Evolutionary conservation across 2,329 filamentous ascomycete genomes (phyloP).

Genomic region (Clathrospora elynae): DNA sequence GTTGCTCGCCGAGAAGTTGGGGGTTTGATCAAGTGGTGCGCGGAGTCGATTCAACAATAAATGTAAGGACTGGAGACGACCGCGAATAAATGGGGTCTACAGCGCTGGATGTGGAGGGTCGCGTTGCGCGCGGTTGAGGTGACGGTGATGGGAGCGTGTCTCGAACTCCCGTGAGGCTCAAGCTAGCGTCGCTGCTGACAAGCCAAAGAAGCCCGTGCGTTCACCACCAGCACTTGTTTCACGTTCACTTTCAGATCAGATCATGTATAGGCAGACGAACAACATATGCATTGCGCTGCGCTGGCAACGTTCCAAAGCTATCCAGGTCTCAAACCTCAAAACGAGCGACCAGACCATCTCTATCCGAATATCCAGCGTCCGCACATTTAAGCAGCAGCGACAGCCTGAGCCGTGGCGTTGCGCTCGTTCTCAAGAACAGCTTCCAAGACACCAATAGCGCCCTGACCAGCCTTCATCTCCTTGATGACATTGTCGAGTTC

Average conservation of each 20-base stretch:
- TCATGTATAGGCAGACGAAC: slow-evolving; percentile 1
- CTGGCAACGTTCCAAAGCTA: slow-evolving; percentile 4
- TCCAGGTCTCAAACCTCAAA: slow-evolving; percentile 32
- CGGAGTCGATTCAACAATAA: slow-evolving; percentile 3
- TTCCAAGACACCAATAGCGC: slow-evolving; percentile 55
- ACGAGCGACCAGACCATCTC: slow-evolving; percentile 39
- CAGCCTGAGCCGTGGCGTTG: slow-evolving; percentile 50
- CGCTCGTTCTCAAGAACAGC: slow-evolving; percentile 55
- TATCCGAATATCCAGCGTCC: neutral
- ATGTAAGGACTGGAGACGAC: neutral
- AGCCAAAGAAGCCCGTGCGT: slow-evolving; percentile 7
- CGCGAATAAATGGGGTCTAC: neutral
- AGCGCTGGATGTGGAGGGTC: slow-evolving; percentile 9
- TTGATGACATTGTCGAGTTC: slow-evolving; percentile 63
- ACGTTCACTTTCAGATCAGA: neutral
- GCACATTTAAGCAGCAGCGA: slow-evolving; percentile 47
- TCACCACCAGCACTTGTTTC: slow-evolving; percentile 1
- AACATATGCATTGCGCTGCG: slow-evolving; percentile 9
- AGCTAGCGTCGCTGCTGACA: slow-evolving; percentile 9
- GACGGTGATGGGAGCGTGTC: slow-evolving; percentile 17
- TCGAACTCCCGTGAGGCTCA: slow-evolving; percentile 16
- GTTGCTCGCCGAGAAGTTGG: slow-evolving; percentile 16
- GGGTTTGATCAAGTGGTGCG: slow-evolving; percentile 4
- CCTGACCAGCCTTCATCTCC: slow-evolving; percentile 60
- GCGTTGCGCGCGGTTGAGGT: slow-evolving; percentile 16